phyloP scores from a whole-genome alignment of 1,284 basidiomycete species.

The Earliella scabrosa region DNA sequence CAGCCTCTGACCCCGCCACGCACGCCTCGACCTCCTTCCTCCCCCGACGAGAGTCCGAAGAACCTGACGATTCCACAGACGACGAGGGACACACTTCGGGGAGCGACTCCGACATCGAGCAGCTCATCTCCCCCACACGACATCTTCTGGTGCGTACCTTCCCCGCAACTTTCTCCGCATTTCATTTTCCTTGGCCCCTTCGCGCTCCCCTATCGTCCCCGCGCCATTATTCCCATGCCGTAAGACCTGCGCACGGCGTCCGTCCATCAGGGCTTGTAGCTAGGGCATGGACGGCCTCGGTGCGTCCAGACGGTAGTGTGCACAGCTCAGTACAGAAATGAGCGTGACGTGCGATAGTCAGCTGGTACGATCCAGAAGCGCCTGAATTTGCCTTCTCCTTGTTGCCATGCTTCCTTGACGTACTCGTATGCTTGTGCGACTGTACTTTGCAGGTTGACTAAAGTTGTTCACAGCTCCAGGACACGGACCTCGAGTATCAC shows the following conservation, averaged over 20 bases:
- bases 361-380: not conserved
- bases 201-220: no score
- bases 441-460: no score
- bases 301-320: no score
- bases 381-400: not conserved
- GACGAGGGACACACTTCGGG: constrained; percentile 26
- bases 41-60: not conserved
- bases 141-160: constrained; percentile 37
- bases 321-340: no score
- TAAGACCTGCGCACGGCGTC: no score
- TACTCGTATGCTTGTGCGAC: no score
- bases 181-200: not conserved
- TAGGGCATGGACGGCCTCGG: not conserved
- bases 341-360: not conserved
- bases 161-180: not conserved
- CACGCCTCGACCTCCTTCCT: not conserved
- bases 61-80: constrained; percentile 15
- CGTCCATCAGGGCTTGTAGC: no score
- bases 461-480: constrained; percentile 31
- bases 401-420: not conserved
- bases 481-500: constrained; percentile 38
- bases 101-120: constrained; percentile 37
- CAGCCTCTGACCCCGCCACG: constrained; percentile 6
- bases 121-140: constrained; percentile 37
- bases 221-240: no score